Conservation (phyloP, 495 filamentous ascomycete genomes). For the Arthonia radiata region DNA sequence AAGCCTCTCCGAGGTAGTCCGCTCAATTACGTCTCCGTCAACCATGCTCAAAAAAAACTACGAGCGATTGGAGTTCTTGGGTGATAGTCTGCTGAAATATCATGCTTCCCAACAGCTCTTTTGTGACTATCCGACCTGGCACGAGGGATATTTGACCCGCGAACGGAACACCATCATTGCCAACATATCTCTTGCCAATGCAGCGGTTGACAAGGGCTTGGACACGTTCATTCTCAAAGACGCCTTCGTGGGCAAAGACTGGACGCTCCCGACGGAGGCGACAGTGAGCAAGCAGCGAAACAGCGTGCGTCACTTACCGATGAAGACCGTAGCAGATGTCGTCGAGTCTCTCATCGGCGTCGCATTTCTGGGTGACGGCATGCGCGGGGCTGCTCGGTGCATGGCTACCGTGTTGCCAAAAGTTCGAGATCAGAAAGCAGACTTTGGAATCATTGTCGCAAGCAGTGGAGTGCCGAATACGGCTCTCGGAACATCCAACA, state of each 20-base stretch:
- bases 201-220: slow-evolving; percentile 36
- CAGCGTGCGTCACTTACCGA: slow-evolving; percentile 35
- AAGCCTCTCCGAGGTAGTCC: no score
- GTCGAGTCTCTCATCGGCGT: slow-evolving; percentile 71
- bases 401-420: no score
- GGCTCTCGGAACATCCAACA: no score
- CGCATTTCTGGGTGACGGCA: slow-evolving; percentile 45
- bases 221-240: slow-evolving; percentile 51
- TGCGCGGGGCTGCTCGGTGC: no score
- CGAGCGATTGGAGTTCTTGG: slow-evolving; percentile 71
- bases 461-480: no score
- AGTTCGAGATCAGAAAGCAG: no score
- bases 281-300: no score
- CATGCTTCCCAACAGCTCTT: slow-evolving; percentile 40
- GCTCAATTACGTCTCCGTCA: no score
- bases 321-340: slow-evolving; percentile 72
- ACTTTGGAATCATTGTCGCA: no score
- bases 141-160: slow-evolving; percentile 52
- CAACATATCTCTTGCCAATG: slow-evolving; percentile 41
- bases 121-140: slow-evolving; percentile 39
- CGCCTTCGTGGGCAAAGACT: slow-evolving; percentile 41
- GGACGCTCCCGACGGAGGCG: no score
- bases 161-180: slow-evolving; percentile 45
- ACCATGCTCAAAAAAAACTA: no score
- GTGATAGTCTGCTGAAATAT: slow-evolving; percentile 68